These are phyloP conservation scores for Rhodotorula graminis DNA, from an alignment of 768 basidiomycete genomes.

Conservation along the genomic window DNA sequence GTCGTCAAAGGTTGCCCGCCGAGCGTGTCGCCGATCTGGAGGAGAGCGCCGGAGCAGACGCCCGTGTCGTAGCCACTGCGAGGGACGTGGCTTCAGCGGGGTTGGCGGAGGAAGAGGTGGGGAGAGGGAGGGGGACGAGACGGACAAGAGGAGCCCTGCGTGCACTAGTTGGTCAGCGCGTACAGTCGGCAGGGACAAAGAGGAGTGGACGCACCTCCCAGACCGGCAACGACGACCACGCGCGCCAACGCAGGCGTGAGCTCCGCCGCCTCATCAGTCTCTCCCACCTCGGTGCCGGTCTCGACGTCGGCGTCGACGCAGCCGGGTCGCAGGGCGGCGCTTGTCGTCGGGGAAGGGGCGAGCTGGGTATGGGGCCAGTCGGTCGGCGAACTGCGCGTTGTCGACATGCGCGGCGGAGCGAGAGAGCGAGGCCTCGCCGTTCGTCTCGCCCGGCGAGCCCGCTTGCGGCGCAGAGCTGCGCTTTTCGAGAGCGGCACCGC, in stretches of 20 bases:
- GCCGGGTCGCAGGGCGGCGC: neutral
- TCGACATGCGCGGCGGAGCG: too few species aligned
- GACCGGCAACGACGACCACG: constrained; percentile 17
- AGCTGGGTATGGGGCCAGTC: too few species aligned
- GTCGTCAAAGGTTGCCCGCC: constrained; percentile 21
- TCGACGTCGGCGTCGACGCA: neutral
- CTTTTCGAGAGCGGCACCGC: neutral
- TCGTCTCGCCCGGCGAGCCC: too few species aligned
- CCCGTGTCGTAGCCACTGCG: constrained; percentile 34
- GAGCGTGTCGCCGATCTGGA: constrained; percentile 8
- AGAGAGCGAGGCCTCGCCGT: too few species aligned
- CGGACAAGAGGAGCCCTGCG: constrained; percentile 23
- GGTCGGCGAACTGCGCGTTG: neutral
- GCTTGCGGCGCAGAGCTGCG: neutral
- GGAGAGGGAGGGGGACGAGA: neutral
- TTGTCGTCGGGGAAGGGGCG: too few species aligned
- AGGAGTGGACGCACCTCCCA: constrained; percentile 16
- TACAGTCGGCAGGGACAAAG: too few species aligned
- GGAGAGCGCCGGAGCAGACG: constrained; percentile 26
- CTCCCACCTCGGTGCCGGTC: neutral
- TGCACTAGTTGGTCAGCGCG: neutral
- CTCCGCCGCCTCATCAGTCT: neutral
- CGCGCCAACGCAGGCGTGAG: constrained; percentile 18
- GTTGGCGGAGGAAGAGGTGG: neutral
- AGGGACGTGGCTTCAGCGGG: neutral